Base-by-base conservation (phyloP, 257 asterid genomes). In the Voacanga thouarsii region DNA sequence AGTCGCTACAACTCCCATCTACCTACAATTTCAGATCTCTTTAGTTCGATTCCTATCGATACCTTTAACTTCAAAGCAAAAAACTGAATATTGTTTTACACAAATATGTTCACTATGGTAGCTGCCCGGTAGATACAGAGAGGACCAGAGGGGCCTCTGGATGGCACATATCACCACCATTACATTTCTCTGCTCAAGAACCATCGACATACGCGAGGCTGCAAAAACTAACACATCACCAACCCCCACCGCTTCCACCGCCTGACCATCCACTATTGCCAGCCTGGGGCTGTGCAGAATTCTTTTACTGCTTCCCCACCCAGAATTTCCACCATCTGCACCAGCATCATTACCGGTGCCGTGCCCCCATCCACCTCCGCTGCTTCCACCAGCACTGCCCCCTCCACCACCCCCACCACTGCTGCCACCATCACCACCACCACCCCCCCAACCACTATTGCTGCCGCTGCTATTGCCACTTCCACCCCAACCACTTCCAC, bases 341-440 rank as follows among this genome's bases (percentile, higher is more conserved):
- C 78, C 51, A 18, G 51, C 63, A 55, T 45, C 37, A 44, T 69
- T 74, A 57, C 60, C 77, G 41, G 11, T 12, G 19, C 72, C 74
- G 1, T 72, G 44, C 15, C 80, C 80, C 72, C 80, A 49, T 12
- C 80, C n/a, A 6, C 73, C 57, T 43, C 8, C 50, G 2, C 68
- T 70, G 7, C 50, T 5, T 18, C 18, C 50, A 33, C 78, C 50
- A n/a, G 16, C 26, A 61, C 37, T 14, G 9, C 68, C 37, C 39
- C 68, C n/a, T n/a, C n/a, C n/a, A 63, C 45, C 45, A 43, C 74
- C 80, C 61, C 80, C 33, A 7, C 79, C n/a, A 12, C 73, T 55
- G 6, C 1, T 18, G 4, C 69, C 78, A 19, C 53, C 15, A 3
- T 21, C 53, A 56, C 78, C 53, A 55, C 28, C 45, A 67, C 50